These are phyloP conservation scores for Vitis rupestris DNA, from an alignment of 164 flowering plant genomes.

Conservation along the genomic window DNA sequence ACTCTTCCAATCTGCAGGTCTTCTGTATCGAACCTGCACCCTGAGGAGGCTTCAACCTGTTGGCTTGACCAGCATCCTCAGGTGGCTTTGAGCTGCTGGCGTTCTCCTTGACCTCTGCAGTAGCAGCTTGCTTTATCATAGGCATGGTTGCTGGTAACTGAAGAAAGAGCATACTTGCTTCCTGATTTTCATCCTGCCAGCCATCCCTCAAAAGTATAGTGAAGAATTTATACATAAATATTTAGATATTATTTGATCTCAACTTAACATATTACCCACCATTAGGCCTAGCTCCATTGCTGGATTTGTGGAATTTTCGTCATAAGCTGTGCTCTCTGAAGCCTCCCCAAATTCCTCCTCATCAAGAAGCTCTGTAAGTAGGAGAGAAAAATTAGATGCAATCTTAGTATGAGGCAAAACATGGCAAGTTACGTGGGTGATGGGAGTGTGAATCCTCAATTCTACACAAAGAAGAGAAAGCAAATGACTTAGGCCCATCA, in stretches of 20 bases:
- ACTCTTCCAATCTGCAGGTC: constrained; percentile 25
- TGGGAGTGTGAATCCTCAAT: neutral
- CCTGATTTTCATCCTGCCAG: constrained; percentile 44
- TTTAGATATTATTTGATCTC: neutral
- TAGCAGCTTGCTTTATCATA: constrained; percentile 22
- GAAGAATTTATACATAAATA: neutral
- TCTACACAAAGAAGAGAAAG: neutral
- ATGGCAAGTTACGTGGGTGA: too few species aligned
- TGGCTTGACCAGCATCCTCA: neutral
- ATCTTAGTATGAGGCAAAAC: too few species aligned
- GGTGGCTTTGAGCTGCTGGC: constrained; percentile 16
- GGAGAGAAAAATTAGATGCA: neutral
- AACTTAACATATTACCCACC: constrained; percentile 31
- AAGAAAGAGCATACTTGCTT: constrained; percentile 37
- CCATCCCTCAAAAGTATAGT: neutral
- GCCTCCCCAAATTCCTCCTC: constrained; percentile 50
- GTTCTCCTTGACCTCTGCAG: constrained; percentile 11
- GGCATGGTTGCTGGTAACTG: constrained; percentile 52
- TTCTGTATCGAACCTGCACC: constrained; percentile 11
- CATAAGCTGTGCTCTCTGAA: constrained; percentile 17
- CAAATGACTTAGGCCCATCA: neutral
- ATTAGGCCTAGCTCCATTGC: constrained; percentile 48
- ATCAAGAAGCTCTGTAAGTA: constrained; percentile 44
- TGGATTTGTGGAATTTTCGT: constrained; percentile 35
- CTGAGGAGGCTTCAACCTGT: constrained; percentile 14